Percentiles rank a stretch among this genome's conserved stretches.
phyloP scores from a whole-genome alignment of 495 filamentous ascomycete species.

The Aspergillus olivimuriae region DNA sequence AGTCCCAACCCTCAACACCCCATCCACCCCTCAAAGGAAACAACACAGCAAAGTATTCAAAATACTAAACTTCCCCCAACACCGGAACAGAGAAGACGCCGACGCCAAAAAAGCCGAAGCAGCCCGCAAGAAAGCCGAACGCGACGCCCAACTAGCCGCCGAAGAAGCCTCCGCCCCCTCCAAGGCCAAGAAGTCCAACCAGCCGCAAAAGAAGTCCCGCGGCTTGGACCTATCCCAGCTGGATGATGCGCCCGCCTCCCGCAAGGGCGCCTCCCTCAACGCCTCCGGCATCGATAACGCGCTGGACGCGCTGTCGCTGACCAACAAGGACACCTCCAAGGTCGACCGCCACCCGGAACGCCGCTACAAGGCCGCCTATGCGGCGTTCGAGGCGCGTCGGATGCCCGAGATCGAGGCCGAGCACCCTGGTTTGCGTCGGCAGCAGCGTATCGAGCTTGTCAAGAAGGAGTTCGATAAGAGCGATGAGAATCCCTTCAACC shows the following conservation, averaged over 20 bases:
- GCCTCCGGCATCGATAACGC: conserved; percentile 88
- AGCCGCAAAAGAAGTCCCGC: conserved; percentile 59
- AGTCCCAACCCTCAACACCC: conserved; percentile 14
- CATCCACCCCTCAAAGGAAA: neutral
- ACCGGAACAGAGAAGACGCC: conserved; percentile 69
- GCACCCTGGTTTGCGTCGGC: conserved; percentile 64
- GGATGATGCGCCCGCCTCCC: conserved; percentile 42
- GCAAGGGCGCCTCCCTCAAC: conserved; percentile 52
- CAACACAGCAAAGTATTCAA: too few species aligned
- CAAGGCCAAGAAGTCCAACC: conserved; percentile 55
- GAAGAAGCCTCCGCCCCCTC: conserved; percentile 64
- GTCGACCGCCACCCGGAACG: conserved; percentile 83
- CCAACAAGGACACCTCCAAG: conserved; percentile 48
- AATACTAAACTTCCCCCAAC: neutral
- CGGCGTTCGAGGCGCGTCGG: conserved; percentile 78
- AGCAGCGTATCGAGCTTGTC: conserved; percentile 74
- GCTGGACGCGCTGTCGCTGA: conserved; percentile 72
- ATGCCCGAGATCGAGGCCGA: conserved; percentile 81
- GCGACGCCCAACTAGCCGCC: conserved; percentile 71
- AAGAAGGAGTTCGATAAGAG: conserved; percentile 87
- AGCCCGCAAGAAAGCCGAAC: conserved; percentile 82
- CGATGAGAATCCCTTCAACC: conserved; percentile 91
- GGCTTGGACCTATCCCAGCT: conserved; percentile 66
- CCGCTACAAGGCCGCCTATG: conserved; percentile 80
- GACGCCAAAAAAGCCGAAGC: conserved; percentile 80